These are phyloP conservation scores for Fusarium nygamai DNA, from an alignment of 2,329 filamentous ascomycete genomes.

Conservation along the genomic window DNA sequence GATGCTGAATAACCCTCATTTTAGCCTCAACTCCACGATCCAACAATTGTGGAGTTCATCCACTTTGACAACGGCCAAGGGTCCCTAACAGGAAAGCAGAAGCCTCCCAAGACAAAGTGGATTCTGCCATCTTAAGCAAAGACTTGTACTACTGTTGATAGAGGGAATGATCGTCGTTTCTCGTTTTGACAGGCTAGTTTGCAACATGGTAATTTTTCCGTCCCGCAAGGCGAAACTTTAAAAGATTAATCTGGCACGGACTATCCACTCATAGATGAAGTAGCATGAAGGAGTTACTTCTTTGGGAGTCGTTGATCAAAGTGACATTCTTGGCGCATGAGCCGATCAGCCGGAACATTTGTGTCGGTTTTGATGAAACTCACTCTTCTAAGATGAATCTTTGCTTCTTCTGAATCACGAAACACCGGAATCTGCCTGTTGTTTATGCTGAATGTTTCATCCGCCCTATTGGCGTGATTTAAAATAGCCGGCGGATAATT, in stretches of 20 bases:
- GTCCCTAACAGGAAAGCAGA: neutral
- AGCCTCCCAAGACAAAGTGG: neutral
- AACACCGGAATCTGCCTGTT: neutral
- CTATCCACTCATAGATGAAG: neutral
- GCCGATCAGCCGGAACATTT: neutral
- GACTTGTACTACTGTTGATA: neutral
- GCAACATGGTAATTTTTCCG: constrained; percentile 13
- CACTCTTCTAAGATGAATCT: neutral
- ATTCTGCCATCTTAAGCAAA: neutral
- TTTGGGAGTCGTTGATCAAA: neutral
- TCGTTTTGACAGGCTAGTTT: neutral
- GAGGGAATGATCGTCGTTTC: neutral
- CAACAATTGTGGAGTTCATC: neutral
- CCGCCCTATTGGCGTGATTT: neutral
- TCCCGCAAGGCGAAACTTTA: neutral
- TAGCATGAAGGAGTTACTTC: neutral
- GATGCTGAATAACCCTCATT: constrained; percentile 5
- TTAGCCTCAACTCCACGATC: neutral
- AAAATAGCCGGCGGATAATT: neutral
- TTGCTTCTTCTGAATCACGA: neutral
- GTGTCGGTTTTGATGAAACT: neutral
- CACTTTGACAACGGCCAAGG: neutral
- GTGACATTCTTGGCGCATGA: neutral
- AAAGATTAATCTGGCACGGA: neutral
- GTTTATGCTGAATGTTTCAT: neutral